phyloP scores from a whole-genome alignment of 78 protist genomes.

The Cyanophora paradoxa region DNA sequence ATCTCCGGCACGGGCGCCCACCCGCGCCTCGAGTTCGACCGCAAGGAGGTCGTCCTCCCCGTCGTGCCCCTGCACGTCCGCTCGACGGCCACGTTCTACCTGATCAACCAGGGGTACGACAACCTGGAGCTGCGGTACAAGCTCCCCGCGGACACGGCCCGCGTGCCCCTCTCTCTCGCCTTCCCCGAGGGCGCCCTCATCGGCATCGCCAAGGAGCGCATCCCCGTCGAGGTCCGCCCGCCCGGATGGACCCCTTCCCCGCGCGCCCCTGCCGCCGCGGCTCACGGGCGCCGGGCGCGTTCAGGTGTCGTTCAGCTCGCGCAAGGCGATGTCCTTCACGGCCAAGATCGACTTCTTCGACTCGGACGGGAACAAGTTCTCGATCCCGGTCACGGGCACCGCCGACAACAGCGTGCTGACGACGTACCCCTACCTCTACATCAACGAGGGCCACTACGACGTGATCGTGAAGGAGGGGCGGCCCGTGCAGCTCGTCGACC shows the following conservation, averaged over 20 bases:
- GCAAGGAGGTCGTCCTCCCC: slow-evolving; percentile 41
- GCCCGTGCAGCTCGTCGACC: neutral
- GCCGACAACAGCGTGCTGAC: slow-evolving; percentile 46
- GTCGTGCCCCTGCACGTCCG: slow-evolving; percentile 41
- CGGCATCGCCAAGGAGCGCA: neutral
- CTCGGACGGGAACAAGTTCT: slow-evolving; percentile 19
- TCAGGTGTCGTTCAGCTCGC: slow-evolving; percentile 23
- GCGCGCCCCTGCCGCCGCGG: too few relatives aligned
- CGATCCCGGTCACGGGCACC: slow-evolving; percentile 29
- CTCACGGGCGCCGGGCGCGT: too few relatives aligned
- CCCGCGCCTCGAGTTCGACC: slow-evolving; percentile 41
- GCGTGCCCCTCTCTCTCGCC: slow-evolving; percentile 24
- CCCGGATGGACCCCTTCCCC: too few relatives aligned
- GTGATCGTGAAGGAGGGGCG: neutral
- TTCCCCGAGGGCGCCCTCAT: slow-evolving; percentile 50
- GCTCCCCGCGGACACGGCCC: slow-evolving; percentile 25
- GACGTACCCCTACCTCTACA: neutral
- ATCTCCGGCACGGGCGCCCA: slow-evolving; percentile 12
- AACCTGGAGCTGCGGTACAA: slow-evolving; percentile 11
- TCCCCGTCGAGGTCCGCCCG: too few relatives aligned
- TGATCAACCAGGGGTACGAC: slow-evolving; percentile 56
- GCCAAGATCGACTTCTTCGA: slow-evolving; percentile 42
- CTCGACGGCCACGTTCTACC: slow-evolving; percentile 10
- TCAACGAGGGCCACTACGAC: neutral
- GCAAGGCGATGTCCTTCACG: slow-evolving; percentile 46